phyloP scores from a whole-genome alignment of 768 basidiomycete species.

The Boletus insuetus region DNA sequence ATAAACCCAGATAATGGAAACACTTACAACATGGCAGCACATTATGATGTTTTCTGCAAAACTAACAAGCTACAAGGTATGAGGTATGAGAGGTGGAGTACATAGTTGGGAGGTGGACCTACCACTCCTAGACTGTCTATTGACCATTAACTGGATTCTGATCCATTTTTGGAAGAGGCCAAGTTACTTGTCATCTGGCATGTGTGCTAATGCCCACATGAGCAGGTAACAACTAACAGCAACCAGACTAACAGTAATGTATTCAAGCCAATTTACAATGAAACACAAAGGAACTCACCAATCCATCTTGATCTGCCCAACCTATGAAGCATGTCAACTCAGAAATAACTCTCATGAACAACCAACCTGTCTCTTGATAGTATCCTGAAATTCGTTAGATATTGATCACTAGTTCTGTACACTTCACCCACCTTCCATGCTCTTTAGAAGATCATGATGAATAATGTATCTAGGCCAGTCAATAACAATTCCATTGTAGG shows the following conservation, averaged over 20 bases:
- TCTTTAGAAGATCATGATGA: constrained; percentile 80
- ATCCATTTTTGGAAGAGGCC: constrained; percentile 45
- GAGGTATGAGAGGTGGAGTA: constrained; percentile 1
- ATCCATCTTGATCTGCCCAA: constrained; percentile 75
- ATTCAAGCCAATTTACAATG: neutral
- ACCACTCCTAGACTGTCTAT: constrained; percentile 63
- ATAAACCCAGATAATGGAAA: neutral
- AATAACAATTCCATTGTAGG: no score
- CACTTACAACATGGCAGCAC: constrained; percentile 72
- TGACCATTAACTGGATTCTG: constrained; percentile 66
- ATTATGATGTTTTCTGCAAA: constrained; percentile 56
- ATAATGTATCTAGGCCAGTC: constrained; percentile 57
- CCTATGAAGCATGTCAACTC: constrained; percentile 39
- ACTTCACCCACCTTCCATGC: constrained; percentile 62
- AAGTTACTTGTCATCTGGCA: constrained; percentile 41
- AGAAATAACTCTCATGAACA: neutral
- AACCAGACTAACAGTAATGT: constrained; percentile 52
- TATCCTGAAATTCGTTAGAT: constrained; percentile 48
- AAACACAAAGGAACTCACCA: constrained; percentile 39
- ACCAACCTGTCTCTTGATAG: constrained; percentile 81
- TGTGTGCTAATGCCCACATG: constrained; percentile 49
- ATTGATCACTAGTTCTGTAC: neutral
- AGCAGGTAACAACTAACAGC: constrained; percentile 40
- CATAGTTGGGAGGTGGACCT: constrained; percentile 12
- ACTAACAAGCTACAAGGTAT: constrained; percentile 37